Base-by-base conservation (phyloP, 176 grass and related monocot genomes). In the Tuctoria greenei region DNA sequence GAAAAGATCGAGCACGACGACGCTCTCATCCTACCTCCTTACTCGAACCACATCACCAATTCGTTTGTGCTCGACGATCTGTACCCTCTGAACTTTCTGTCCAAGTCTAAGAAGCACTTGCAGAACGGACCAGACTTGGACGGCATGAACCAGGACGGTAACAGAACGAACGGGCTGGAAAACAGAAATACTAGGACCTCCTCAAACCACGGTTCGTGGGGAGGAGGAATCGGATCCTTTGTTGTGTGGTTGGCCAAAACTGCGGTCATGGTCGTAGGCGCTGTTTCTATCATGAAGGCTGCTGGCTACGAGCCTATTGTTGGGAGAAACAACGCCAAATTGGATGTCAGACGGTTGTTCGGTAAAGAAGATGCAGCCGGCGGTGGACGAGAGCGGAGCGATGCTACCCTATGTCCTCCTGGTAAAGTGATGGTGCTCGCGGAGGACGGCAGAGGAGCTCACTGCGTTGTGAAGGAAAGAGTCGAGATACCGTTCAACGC, bases 1-100 rank as follows among this genome's bases (percentile, higher is more conserved):
- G 95, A 97, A 64, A 85, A 88, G 38, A 70, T 91, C 13, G 91
- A 97, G 25, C 89, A 71, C 12, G 95, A 91, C n/a, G 86, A 93
- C 3, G 68, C 86, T 38, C 90, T 93, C 54, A 49, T 85, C 70
- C 85, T 92, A 31, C 83, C 90, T 64, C 89, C 86, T 9, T 82
- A 93, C 64, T 64, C 86, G n/a, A 74, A 55, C 52, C 91, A 93
- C 47, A 66, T 97, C 39, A 83, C 85, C 80, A 90, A 84, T 31
- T 90, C 78, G 0, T 93, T 87, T 71, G 73, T 56, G 38, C 82
- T 90, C 2, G 81, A 90, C 40, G 86, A 90, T 62, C 63, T 93
- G n/a, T 80, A 81, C 49, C 72, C 80, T 64, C 44, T 91, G 42
- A 73, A 76, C 31, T 84, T 73, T 0, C 17, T 79, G 6, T 39